Evolutionary conservation across 2,329 filamentous ascomycete genomes (phyloP), one percentile per base, ranked within the genome.

Genomic region (Periconia sp.): DNA sequence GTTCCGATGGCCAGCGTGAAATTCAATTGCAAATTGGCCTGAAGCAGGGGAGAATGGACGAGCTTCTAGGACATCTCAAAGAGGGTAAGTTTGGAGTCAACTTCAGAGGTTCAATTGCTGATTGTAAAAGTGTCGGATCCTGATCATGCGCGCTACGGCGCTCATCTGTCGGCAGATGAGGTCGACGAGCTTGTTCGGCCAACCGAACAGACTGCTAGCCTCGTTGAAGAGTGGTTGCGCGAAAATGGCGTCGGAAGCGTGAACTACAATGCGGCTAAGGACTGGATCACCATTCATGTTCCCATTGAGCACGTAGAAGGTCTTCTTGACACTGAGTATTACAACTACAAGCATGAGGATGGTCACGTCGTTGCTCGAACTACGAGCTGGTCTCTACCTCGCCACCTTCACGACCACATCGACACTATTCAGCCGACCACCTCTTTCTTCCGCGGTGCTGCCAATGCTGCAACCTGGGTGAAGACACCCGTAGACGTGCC

Each of bases 361-460:
- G 82, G 81, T n/a, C 62, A 73, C 3, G 59, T 72, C 9, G 58
- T 83, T 6, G 72, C 79, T 12, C 76, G 82, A 30, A 74, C 82
- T 0, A 75, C 78, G 1, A 65, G 72, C 28, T 85, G 81, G 81
- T 83, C 80, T 30, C 73, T 85, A 4, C 81, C 82, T 12, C 58
- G 56, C 23, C 77, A 84, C 55, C 70, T 84, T 4, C 80, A 84
- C 56, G 70, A 74, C 35, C 80, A 82, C 56, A 78, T 84, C 48
- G 79, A 83, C 55, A 75, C 78, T 10, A 78, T 84, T 18, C 81
- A 84, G 59, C 82, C 82, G 2, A 84, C 81, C 1, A 84, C 76
- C 35, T 80, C 80, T 0, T 84, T 84, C 69, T 78, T 69, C 54
- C 64, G 58, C 18, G 57, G 47, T 17, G 54, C 46, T 12, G 46